Evolutionary conservation across 371 early-diverging fungal species (phyloP), one percentile per base, ranked within the genome.

Genomic region (Rhizopus delemar): DNA sequence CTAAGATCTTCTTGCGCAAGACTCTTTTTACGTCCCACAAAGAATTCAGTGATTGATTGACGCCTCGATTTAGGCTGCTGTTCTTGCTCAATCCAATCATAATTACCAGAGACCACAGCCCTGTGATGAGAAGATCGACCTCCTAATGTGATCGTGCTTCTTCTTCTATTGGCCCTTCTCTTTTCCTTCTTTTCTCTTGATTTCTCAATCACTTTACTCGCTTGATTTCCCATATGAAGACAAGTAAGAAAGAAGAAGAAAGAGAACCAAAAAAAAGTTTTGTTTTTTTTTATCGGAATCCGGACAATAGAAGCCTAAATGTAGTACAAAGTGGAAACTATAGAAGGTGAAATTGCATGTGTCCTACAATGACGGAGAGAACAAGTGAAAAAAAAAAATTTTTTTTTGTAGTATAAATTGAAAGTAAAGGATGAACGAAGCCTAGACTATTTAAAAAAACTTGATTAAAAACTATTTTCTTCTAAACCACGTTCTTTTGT

Each of bases 31-130:
- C 80, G 63, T 49, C 67, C 68, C 22, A 71, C 66, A 45, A 77
- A 77, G 36, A 71, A 77, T 41, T 75, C 80, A 3, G 75, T 77
- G 35, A 80, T 70, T 8, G 80, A 80, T 68, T 77, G 73, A 9
- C 77, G 70, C 48, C 77, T 62, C 16, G 68, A 62, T 31, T 63
- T 63, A 7, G 53, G 35, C 33, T 48, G 28, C 4, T 22, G 48
- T 33, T 66, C 73, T 55, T 71, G 70, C n/a, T 77, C 74, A 46
- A 74, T 67, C 74, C 77, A 73, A 55, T 77, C 71, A 34, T 77
- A 73, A 53, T 77, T 74, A 36, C 70, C 78, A 35, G 61, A 66
- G 39, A 48, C 28, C 29, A 29, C 41, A 31, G 38, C 49, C 36
- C 15, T 8, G 49, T 43, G 1, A 5, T 35, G 35, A 46, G 41